phyloP scores from a whole-genome alignment of 202 grass and related monocot genomes.

The Zizania palustris region DNA sequence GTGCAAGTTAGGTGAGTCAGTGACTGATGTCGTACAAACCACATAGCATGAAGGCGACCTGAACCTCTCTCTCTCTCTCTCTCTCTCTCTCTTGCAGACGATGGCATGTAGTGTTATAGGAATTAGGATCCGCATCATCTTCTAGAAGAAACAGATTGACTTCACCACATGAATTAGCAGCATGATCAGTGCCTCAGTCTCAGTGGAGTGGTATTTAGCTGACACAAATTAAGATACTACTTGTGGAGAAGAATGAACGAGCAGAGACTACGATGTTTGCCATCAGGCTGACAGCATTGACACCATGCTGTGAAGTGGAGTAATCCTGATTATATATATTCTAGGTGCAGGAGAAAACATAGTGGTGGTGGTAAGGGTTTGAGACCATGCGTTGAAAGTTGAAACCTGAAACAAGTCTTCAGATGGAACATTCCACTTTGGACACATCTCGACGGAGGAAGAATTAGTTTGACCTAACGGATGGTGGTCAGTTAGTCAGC shows the following conservation, averaged over 20 bases:
- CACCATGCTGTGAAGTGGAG: background rate
- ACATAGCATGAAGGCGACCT: too few relatives aligned
- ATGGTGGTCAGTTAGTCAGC: slow-evolving; percentile 12
- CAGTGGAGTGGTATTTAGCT: background rate
- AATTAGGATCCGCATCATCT: background rate
- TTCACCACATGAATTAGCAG: background rate
- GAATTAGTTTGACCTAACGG: slow-evolving; percentile 17
- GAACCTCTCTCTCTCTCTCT: too few relatives aligned
- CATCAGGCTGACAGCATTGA: slow-evolving; percentile 3
- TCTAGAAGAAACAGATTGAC: slow-evolving; percentile 20
- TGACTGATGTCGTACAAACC: slow-evolving; percentile 20
- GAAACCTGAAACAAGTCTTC: background rate
- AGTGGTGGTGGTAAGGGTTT: too few relatives aligned
- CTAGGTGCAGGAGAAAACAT: background rate
- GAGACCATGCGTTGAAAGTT: background rate
- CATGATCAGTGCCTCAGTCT: background rate
- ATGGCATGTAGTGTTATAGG: slow-evolving; percentile 4
- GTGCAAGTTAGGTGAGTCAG: slow-evolving; percentile 38
- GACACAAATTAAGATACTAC: too few relatives aligned
- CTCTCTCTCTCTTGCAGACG: slow-evolving; percentile 41
- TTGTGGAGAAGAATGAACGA: too few relatives aligned
- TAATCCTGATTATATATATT: background rate
- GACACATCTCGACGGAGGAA: background rate
- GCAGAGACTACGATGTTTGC: too few relatives aligned
- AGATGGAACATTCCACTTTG: background rate